Percentiles rank a stretch among this genome's conserved stretches.
phyloP scores from a whole-genome alignment of 768 basidiomycete species.

The Tulasnella sp. region DNA sequence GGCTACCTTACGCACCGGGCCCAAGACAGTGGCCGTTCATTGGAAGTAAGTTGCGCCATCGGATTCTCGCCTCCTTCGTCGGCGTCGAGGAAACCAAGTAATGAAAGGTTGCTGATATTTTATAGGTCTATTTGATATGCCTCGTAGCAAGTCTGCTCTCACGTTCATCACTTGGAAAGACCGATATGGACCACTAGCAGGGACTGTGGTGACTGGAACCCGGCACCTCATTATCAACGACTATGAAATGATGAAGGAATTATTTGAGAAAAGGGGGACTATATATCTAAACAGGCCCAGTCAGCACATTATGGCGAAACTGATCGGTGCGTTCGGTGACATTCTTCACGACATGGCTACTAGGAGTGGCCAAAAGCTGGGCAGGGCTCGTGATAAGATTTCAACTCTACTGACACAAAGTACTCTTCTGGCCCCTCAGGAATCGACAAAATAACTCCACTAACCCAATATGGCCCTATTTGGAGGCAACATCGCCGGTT shows the following conservation, averaged over 20 bases:
- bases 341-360: background rate
- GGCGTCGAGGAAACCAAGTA: background rate
- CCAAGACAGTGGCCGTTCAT: background rate
- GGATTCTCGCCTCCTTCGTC: background rate
- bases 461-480: background rate
- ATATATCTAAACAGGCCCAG: background rate
- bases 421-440: background rate
- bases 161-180: background rate
- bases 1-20: background rate
- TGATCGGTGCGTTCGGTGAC: background rate
- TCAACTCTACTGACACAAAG: background rate
- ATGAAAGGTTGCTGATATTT: background rate
- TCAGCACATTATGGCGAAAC: background rate
- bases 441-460: background rate
- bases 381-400: background rate
- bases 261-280: background rate
- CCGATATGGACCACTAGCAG: background rate
- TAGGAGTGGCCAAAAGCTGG: background rate
- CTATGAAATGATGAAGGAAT: background rate
- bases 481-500: slow-evolving; percentile 8
- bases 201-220: background rate
- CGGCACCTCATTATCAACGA: background rate
- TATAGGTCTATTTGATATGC: background rate
- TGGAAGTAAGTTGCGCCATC: background rate
- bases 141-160: background rate